Evolutionary conservation across 805 yeast genomes (phyloP).

Genomic region (Zygoascus bituminiphila): DNA sequence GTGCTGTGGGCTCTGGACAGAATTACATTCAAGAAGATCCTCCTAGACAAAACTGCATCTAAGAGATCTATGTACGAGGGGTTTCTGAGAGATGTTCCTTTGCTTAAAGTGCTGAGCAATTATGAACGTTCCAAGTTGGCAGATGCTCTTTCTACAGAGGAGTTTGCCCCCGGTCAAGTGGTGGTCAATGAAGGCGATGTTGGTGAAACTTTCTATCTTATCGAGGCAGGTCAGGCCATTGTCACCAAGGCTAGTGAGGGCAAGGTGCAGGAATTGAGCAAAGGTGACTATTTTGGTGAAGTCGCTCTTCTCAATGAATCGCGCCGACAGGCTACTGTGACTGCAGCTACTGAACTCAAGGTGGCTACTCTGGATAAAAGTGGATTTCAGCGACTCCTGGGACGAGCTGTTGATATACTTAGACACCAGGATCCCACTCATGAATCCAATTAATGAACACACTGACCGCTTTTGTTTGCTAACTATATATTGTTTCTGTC

Average conservation of each 20-base stretch:
- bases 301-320: conserved; percentile 83
- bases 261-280: conserved; percentile 41
- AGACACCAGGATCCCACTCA: conserved; percentile 73
- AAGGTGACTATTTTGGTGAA: conserved; percentile 96
- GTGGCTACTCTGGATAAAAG: conserved; percentile 89
- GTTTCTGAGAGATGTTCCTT: conserved; percentile 78
- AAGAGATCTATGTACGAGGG: conserved; percentile 87
- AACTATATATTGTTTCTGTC: background rate
- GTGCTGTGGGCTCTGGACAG: conserved; percentile 91
- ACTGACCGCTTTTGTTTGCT: background rate
- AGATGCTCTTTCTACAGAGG: conserved; percentile 81
- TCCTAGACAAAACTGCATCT: conserved; percentile 82
- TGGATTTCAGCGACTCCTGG: conserved; percentile 88
- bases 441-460: background rate
- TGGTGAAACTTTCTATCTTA: conserved; percentile 67
- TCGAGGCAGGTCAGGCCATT: conserved; percentile 76
- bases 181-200: conserved; percentile 82
- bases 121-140: conserved; percentile 89
- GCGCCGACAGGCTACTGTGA: conserved; percentile 92
- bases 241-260: conserved; percentile 59
- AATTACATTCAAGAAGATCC: conserved; percentile 81
- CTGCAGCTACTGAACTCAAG: conserved; percentile 63
- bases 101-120: conserved; percentile 59
- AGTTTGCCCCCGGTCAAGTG: conserved; percentile 58
- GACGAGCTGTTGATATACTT: conserved; percentile 87